Percentiles rank a stretch among this genome's conserved stretches.
phyloP scores from a whole-genome alignment of 176 grass and related monocot genomes.

The Panicum miliaceum region DNA sequence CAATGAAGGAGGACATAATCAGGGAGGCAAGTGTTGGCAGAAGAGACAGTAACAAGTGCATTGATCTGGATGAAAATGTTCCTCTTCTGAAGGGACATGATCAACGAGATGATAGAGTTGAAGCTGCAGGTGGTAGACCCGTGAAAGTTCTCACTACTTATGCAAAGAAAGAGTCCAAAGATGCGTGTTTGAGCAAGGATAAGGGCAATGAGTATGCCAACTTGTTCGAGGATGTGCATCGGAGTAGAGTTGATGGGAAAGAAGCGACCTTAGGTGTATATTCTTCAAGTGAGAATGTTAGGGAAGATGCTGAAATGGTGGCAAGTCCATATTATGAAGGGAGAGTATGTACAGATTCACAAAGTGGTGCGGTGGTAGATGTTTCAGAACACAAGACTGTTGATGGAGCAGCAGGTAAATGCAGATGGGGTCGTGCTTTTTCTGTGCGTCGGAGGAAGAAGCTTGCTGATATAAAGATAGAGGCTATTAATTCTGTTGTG shows the following conservation, averaged over 20 bases:
- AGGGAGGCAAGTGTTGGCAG: constrained; percentile 37
- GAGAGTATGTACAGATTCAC: constrained; percentile 5
- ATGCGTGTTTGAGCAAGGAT: constrained; percentile 37
- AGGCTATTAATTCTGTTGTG: constrained; percentile 23
- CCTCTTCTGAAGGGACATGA: constrained; percentile 38
- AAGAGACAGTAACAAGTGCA: constrained; percentile 5
- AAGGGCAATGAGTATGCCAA: not conserved
- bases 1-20: constrained; percentile 19
- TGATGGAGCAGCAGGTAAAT: constrained; percentile 13
- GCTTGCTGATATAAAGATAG: constrained; percentile 37
- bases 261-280: not conserved
- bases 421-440: constrained; percentile 49
- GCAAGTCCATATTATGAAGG: constrained; percentile 13
- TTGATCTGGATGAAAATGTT: constrained; percentile 44
- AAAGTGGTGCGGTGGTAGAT: constrained; percentile 39
- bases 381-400: constrained; percentile 38
- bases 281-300: constrained; percentile 29
- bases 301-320: constrained; percentile 28
- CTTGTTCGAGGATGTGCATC: constrained; percentile 21
- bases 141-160: not conserved
- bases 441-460: constrained; percentile 51
- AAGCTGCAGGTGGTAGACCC: constrained; percentile 14
- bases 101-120: constrained; percentile 20
- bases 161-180: constrained; percentile 28
- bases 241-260: constrained; percentile 18